phyloP scores from a whole-genome alignment of 2,329 filamentous ascomycete genomes.

The Pseudocercospora fijiensis region DNA sequence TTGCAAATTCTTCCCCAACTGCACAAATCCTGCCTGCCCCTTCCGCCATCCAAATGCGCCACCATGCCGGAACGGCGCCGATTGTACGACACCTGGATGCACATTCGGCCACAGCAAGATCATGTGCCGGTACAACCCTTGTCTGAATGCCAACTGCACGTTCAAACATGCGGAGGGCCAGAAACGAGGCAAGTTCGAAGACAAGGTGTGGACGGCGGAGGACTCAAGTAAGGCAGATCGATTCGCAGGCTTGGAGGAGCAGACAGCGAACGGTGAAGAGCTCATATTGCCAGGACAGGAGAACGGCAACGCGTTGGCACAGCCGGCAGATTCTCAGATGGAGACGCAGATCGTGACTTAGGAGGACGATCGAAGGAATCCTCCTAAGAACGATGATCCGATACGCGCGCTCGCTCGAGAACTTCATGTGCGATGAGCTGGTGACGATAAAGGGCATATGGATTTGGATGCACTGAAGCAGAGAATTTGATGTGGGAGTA shows the following conservation, averaged over 20 bases:
- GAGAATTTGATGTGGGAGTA: neutral
- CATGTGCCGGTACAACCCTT: slow-evolving; percentile 87
- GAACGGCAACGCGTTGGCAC: slow-evolving; percentile 14
- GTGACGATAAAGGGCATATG: neutral
- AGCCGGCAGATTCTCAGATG: slow-evolving; percentile 5
- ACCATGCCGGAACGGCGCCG: slow-evolving; percentile 84
- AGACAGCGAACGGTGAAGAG: slow-evolving; percentile 34
- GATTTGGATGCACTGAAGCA: neutral
- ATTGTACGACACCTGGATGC: slow-evolving; percentile 78
- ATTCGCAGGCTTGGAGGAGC: slow-evolving; percentile 30
- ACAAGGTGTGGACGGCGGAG: slow-evolving; percentile 86
- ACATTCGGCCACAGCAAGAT: slow-evolving; percentile 85
- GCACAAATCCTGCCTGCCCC: slow-evolving; percentile 82
- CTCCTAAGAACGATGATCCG: neutral
- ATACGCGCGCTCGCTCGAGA: neutral
- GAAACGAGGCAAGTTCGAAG: slow-evolving; percentile 72
- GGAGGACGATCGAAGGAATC: neutral
- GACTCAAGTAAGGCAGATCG: slow-evolving; percentile 34
- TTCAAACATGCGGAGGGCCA: slow-evolving; percentile 93
- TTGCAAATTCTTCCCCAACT: slow-evolving; percentile 90
- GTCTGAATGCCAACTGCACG: slow-evolving; percentile 80
- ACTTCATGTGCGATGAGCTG: neutral
- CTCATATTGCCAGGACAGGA: slow-evolving; percentile 36
- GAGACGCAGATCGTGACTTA: slow-evolving; percentile 9
- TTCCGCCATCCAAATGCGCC: slow-evolving; percentile 89